phyloP scores from a whole-genome alignment of 2,329 filamentous ascomycete genomes.

The Exophiala xenobiotica region DNA sequence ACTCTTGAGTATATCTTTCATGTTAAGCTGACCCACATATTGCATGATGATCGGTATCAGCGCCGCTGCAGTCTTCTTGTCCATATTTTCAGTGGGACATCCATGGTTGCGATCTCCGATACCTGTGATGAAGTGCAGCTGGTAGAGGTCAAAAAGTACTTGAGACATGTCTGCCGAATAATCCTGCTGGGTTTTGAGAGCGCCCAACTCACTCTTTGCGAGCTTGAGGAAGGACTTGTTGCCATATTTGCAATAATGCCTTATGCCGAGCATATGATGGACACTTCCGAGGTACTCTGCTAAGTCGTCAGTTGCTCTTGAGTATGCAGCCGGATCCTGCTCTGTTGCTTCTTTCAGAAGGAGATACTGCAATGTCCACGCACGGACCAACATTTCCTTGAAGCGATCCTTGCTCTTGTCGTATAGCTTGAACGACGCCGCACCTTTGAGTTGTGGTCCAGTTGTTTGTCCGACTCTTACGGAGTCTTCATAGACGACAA shows the following conservation, averaged over 20 bases:
- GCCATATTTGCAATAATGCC: conserved; percentile 79
- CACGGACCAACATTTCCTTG: conserved; percentile 80
- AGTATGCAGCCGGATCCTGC: conserved; percentile 65
- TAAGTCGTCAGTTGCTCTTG: conserved; percentile 67
- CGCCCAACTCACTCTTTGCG: conserved; percentile 80
- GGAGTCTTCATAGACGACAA: conserved; percentile 80
- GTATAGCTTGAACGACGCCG: conserved; percentile 41
- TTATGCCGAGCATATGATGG: conserved; percentile 79
- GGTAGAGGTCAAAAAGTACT: conserved; percentile 79
- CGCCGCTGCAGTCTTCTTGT: conserved; percentile 75
- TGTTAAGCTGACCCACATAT: conserved; percentile 77
- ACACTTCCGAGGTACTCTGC: conserved; percentile 77
- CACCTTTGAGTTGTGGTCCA: conserved; percentile 58
- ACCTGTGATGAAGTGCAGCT: conserved; percentile 70
- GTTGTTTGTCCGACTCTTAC: conserved; percentile 72
- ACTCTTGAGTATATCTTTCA: conserved; percentile 88
- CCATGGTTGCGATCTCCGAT: conserved; percentile 73
- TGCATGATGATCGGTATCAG: conserved; percentile 80
- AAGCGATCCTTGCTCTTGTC: conserved; percentile 64
- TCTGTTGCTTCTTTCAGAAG: conserved; percentile 72
- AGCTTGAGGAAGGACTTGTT: conserved; percentile 87
- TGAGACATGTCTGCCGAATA: conserved; percentile 86
- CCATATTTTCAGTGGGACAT: conserved; percentile 73
- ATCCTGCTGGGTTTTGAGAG: conserved; percentile 71
- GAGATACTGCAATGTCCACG: conserved; percentile 84